Percentiles rank a stretch among this genome's conserved stretches.
Evolutionary conservation across 2,329 filamentous ascomycete genomes (phyloP).

Genomic region (Colletotrichum godetiae): DNA sequence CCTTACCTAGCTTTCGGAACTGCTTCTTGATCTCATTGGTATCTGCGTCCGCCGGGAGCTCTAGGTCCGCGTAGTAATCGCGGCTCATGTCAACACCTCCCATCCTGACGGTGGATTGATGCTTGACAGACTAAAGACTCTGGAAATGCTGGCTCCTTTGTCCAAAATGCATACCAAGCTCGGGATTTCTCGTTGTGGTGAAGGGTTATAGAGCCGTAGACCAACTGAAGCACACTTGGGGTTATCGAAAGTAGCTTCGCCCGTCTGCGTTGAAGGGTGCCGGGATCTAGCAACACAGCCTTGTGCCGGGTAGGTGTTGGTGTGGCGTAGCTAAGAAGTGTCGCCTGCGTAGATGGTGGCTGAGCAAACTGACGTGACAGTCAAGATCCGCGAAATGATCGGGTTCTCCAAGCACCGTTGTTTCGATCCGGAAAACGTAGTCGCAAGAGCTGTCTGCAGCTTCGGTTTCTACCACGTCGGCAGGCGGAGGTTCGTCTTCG

Average conservation of each 20-base stretch:
- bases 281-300: not conserved
- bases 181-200: not conserved
- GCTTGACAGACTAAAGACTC: constrained; percentile 4
- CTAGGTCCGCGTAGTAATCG: constrained; percentile 89
- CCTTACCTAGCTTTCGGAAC: constrained; percentile 81
- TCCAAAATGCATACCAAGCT: constrained; percentile 19
- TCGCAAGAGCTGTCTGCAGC: not conserved
- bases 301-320: not conserved
- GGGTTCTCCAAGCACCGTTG: not conserved
- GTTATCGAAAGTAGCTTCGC: not conserved
- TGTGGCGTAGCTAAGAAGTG: not conserved
- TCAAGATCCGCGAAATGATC: not conserved
- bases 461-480: not conserved
- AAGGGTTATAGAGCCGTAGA: not conserved
- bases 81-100: constrained; percentile 74
- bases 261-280: not conserved
- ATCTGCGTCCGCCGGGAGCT: constrained; percentile 74
- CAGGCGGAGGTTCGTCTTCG: not conserved
- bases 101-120: constrained; percentile 59
- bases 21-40: constrained; percentile 85
- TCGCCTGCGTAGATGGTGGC: not conserved
- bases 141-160: not conserved
- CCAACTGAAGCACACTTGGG: not conserved
- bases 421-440: not conserved
- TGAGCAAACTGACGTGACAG: constrained; percentile 7